Evolutionary conservation across 768 basidiomycete species (phyloP).

Genomic region (Hygrocybe punicea): DNA sequence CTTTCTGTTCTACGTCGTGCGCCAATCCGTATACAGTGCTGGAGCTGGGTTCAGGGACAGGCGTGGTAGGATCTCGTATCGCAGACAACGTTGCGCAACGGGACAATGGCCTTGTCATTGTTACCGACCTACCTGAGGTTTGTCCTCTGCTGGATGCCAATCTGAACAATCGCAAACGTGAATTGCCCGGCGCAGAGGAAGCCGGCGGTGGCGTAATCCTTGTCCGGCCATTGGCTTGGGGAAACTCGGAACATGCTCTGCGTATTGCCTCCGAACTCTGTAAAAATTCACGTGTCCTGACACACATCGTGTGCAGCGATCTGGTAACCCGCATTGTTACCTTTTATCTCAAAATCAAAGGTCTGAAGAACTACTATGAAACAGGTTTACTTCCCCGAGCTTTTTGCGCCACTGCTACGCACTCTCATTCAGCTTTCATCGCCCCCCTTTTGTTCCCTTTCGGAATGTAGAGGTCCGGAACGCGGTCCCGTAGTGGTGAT

Average conservation of each 20-base stretch:
- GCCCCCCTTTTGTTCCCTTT: slow-evolving; percentile 36
- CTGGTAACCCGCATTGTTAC: slow-evolving; percentile 43
- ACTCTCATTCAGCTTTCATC: slow-evolving; percentile 72
- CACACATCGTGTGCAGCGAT: slow-evolving; percentile 81
- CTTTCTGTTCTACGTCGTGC: slow-evolving; percentile 30
- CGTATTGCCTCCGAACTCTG: slow-evolving; percentile 41
- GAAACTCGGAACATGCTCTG: slow-evolving; percentile 44
- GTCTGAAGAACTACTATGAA: not conserved
- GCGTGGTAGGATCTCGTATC: slow-evolving; percentile 53
- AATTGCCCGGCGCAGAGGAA: not conserved
- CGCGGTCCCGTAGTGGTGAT: slow-evolving; percentile 48
- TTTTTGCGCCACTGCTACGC: slow-evolving; percentile 72
- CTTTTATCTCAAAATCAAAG: not conserved
- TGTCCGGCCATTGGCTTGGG: slow-evolving; percentile 72
- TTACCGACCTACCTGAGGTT: slow-evolving; percentile 75
- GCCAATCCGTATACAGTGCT: slow-evolving; percentile 40
- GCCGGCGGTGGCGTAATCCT: slow-evolving; percentile 26
- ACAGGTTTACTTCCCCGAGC: slow-evolving; percentile 83
- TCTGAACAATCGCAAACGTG: slow-evolving; percentile 17
- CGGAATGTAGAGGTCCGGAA: slow-evolving; percentile 1
- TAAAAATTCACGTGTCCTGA: slow-evolving; percentile 29
- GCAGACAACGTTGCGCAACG: slow-evolving; percentile 31
- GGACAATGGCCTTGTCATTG: slow-evolving; percentile 47
- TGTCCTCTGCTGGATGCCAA: slow-evolving; percentile 46
- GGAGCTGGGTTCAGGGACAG: slow-evolving; percentile 80